Percentiles rank a stretch among this genome's conserved stretches.
Evolutionary conservation across 208 protist species (phyloP).

Genomic region (Leishmania major): DNA sequence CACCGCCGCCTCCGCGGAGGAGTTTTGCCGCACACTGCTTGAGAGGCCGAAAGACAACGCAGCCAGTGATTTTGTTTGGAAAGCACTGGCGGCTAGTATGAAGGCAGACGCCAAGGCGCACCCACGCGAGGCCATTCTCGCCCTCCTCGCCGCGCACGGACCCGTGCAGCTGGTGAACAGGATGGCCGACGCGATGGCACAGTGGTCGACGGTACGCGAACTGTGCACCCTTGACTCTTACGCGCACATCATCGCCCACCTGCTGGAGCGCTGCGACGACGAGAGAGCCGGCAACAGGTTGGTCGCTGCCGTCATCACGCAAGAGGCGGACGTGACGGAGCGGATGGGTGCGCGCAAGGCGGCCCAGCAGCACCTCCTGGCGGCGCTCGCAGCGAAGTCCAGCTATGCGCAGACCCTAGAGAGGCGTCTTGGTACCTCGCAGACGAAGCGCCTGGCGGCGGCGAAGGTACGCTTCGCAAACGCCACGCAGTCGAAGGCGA

Average conservation of each 20-base stretch:
- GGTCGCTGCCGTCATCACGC: slow-evolving; percentile 39
- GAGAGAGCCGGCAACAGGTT: slow-evolving; percentile 39
- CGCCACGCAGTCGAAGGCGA: slow-evolving; percentile 55
- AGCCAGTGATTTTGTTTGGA: slow-evolving; percentile 46
- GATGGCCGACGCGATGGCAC: slow-evolving; percentile 36
- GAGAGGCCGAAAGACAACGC: slow-evolving; percentile 15
- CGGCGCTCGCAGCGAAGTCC: slow-evolving; percentile 45
- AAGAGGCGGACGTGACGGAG: slow-evolving; percentile 51
- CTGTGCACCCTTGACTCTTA: slow-evolving; percentile 46
- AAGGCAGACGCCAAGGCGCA: slow-evolving; percentile 22
- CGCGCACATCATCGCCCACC: slow-evolving; percentile 45
- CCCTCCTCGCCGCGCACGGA: slow-evolving; percentile 45
- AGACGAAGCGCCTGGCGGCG: slow-evolving; percentile 51
- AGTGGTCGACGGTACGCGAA: slow-evolving; percentile 56
- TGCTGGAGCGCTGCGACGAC: slow-evolving; percentile 46
- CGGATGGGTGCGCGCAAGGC: slow-evolving; percentile 53
- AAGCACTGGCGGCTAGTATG: slow-evolving; percentile 22
- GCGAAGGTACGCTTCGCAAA: slow-evolving; percentile 69
- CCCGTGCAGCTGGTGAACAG: slow-evolving; percentile 32
- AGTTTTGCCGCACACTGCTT: slow-evolving; percentile 29
- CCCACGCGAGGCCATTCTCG: slow-evolving; percentile 47
- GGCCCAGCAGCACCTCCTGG: slow-evolving; percentile 60
- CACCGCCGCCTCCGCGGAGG: slow-evolving; percentile 9
- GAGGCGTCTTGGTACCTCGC: slow-evolving; percentile 43
- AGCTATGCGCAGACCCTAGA: slow-evolving; percentile 45